Evolutionary conservation across 1,284 basidiomycete species (phyloP).

Genomic region (Nidula niveotomentosa): DNA sequence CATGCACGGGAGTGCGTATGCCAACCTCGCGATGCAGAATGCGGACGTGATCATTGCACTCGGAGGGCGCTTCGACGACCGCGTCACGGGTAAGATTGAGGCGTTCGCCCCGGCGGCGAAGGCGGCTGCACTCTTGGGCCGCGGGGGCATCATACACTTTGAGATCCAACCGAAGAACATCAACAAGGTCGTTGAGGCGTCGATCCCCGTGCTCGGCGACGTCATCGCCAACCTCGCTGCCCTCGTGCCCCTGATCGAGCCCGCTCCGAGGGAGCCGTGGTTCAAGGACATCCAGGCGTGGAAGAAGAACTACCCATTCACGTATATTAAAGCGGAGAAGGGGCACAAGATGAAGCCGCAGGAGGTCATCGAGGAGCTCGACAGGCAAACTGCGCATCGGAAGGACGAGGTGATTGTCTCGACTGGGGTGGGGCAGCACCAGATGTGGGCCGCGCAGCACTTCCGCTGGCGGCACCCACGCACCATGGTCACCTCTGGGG

Average conservation of each 20-base stretch:
- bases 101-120: slow-evolving; percentile 90
- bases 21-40: slow-evolving; percentile 96
- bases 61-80: slow-evolving; percentile 96
- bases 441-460: slow-evolving; percentile 99
- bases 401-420: slow-evolving; percentile 91
- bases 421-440: slow-evolving; percentile 98
- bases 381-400: slow-evolving; percentile 68
- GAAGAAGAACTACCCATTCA: slow-evolving; percentile 93
- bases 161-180: slow-evolving; percentile 99
- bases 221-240: slow-evolving; percentile 83
- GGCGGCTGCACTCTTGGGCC: slow-evolving; percentile 83
- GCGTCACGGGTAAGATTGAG: slow-evolving; percentile 92
- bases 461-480: slow-evolving; percentile 90
- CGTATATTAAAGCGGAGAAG: slow-evolving; percentile 68
- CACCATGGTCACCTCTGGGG: slow-evolving; percentile 95
- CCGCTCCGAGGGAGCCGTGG: slow-evolving; percentile 75
- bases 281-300: slow-evolving; percentile 79
- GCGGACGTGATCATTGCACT: slow-evolving; percentile 98
- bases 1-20: slow-evolving; percentile 98
- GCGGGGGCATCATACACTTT: slow-evolving; percentile 98
- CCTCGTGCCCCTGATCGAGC: slow-evolving; percentile 79
- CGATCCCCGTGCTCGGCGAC: slow-evolving; percentile 93
- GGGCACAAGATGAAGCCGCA: slow-evolving; percentile 91
- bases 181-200: slow-evolving; percentile 98
- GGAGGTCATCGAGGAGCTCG: slow-evolving; percentile 93